Percentiles rank a stretch among this genome's conserved stretches.
Conservation (phyloP, 768 basidiomycete species). For the Rhodosporidiobolus odoratus region DNA sequence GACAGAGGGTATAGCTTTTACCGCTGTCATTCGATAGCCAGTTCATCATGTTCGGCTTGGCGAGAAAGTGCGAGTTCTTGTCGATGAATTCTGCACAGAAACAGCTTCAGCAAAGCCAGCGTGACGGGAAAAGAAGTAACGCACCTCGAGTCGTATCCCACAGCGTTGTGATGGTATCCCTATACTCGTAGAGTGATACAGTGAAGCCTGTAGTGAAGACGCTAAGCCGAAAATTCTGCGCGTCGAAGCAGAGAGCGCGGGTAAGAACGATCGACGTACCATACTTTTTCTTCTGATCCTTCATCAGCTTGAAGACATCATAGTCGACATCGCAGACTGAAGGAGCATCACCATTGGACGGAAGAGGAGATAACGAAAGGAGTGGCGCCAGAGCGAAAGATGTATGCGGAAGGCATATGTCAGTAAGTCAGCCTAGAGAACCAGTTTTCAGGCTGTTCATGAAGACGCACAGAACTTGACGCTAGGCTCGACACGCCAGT, state of each 20-base stretch:
- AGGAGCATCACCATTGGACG: neutral
- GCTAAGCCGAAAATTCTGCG: neutral
- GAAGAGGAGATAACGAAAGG: neutral
- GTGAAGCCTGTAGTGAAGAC: slow-evolving; percentile 46
- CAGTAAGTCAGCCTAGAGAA: neutral
- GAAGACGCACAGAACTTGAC: slow-evolving; percentile 71
- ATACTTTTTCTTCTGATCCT: slow-evolving; percentile 74
- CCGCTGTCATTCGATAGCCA: slow-evolving; percentile 72
- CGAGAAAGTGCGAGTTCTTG: slow-evolving; percentile 45
- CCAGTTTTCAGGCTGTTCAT: neutral
- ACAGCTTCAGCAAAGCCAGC: slow-evolving; percentile 13
- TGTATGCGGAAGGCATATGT: neutral
- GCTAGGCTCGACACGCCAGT: slow-evolving; percentile 85
- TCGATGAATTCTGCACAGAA: slow-evolving; percentile 58
- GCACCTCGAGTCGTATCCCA: slow-evolving; percentile 71
- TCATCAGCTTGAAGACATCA: slow-evolving; percentile 77
- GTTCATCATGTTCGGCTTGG: slow-evolving; percentile 61
- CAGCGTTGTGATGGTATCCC: slow-evolving; percentile 69
- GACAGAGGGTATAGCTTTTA: slow-evolving; percentile 61
- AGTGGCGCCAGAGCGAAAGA: neutral
- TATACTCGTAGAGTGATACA: slow-evolving; percentile 64
- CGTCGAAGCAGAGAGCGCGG: neutral
- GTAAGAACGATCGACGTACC: slow-evolving; percentile 42
- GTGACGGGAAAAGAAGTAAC: neutral
- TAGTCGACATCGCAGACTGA: slow-evolving; percentile 42